A percentile compares a stretch with the other conserved stretches of the same genome.
Conservation (phyloP, 2,329 filamentous ascomycete genomes). For the Cladosporium sp. region DNA sequence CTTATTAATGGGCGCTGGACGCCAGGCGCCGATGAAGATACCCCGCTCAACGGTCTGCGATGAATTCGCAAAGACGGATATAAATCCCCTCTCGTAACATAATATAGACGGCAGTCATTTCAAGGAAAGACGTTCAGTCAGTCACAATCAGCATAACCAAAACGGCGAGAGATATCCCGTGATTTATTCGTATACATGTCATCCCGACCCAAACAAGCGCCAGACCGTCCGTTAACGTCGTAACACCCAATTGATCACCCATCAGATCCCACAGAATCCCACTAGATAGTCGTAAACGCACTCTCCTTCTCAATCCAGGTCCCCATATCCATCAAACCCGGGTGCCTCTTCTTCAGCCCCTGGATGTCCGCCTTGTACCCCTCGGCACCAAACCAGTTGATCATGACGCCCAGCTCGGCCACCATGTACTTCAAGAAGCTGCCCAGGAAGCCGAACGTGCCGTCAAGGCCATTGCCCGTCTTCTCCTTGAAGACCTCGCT, state of each 20-base stretch:
- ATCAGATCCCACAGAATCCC: no score
- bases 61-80: no score
- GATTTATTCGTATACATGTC: neutral
- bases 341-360: constrained; percentile 39
- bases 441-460: constrained; percentile 39
- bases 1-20: no score
- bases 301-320: constrained; percentile 28
- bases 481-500: constrained; percentile 41
- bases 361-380: constrained; percentile 45
- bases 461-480: constrained; percentile 39
- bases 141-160: no score
- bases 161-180: no score
- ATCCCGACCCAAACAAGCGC: neutral
- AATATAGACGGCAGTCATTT: no score
- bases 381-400: constrained; percentile 44
- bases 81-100: no score
- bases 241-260: neutral
- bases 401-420: constrained; percentile 29
- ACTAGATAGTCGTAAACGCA: constrained; percentile 17
- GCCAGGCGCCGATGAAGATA: no score
- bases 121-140: no score
- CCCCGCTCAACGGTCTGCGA: no score
- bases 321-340: constrained; percentile 34
- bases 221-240: neutral
- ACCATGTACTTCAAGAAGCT: constrained; percentile 39